phyloP scores from a whole-genome alignment of 805 yeast species.

The Metschnikowia picachoensis region DNA sequence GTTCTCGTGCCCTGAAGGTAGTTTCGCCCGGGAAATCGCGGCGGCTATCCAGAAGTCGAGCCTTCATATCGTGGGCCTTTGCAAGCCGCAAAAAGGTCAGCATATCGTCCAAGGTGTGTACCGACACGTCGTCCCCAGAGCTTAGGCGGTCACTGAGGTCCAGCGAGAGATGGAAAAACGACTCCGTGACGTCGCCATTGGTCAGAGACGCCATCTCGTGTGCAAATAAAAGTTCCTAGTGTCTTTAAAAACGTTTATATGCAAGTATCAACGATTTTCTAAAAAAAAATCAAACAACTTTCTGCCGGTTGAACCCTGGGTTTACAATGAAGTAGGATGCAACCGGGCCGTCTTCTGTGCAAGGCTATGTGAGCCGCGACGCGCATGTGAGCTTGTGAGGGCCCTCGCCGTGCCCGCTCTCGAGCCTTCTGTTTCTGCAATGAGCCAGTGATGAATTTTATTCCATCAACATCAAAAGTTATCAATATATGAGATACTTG shows the following conservation, averaged over 20 bases:
- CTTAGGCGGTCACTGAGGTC: conserved; percentile 19
- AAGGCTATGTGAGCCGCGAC: too few relatives aligned
- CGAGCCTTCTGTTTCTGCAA: too few relatives aligned
- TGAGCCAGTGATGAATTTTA: too few relatives aligned
- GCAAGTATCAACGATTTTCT: neutral
- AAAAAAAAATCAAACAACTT: neutral
- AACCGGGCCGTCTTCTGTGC: too few relatives aligned
- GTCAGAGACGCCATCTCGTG: conserved; percentile 5
- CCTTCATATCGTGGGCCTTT: conserved; percentile 7
- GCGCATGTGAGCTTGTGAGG: too few relatives aligned
- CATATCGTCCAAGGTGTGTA: conserved; percentile 4
- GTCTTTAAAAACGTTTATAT: too few relatives aligned
- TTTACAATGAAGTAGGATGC: too few relatives aligned
- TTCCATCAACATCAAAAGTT: too few relatives aligned
- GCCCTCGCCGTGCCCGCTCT: too few relatives aligned
- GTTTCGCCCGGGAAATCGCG: neutral
- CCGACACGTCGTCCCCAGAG: conserved; percentile 9
- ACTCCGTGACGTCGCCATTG: conserved; percentile 23
- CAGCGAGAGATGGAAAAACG: conserved; percentile 27
- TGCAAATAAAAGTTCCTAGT: too few relatives aligned
- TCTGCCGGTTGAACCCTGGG: too few relatives aligned
- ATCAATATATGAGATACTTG: too few relatives aligned
- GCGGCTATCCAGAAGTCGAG: neutral
- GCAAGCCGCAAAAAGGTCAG: conserved; percentile 6
- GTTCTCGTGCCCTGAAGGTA: neutral